Evolutionary conservation across 2,329 filamentous ascomycete species (phyloP), one percentile per base, ranked within the genome.

Genomic region (Botrytis galanthina): DNA sequence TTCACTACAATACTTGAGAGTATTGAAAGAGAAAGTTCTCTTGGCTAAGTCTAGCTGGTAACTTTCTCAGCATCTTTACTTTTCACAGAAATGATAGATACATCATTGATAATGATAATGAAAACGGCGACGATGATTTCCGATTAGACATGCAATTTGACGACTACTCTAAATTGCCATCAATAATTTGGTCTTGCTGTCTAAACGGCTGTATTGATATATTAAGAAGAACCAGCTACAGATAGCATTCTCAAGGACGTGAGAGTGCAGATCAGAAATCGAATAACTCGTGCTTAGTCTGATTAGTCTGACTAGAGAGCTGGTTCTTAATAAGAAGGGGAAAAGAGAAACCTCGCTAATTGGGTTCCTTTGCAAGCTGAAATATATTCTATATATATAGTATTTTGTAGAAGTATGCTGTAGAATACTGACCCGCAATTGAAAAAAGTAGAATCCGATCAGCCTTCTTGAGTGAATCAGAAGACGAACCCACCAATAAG

Each of bases 101-200:
- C 1, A 26, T 48, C 10, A 48, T 6, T n/a, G 48, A 14, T 5
- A n/a, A 51, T n/a, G 48, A 12, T 4, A 51, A 14, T 26, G 26
- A 51, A 14, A 51, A n/a, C 26, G 4, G 22, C 14, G 48, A n/a
- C 4, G 48, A n/a, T n/a, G 1, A 14, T n/a, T 0, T n/a, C 26
- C 48, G 4, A 51, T n/a, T 51, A 10, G 10, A 26, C 1, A 51
- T 7, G 48, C 4, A 0, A n/a, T 1, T 26, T 14, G 48, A 51
- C 48, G 0, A 51, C 5, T n/a, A 26, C 4, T 14, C 0, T n/a
- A 12, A 4, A 51, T 0, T 14, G 1, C 48, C 10, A 51, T n/a
- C 48, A 51, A n/a, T 0, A n/a, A 14, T 14, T 8, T 14, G 1
- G 4, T 51, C 20, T n/a, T 51, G 4, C 48, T 51, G 48, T 51